These are phyloP conservation scores for Ocimum tenuiflorum DNA, from an alignment of 257 asterid species.

Conservation along the genomic window DNA sequence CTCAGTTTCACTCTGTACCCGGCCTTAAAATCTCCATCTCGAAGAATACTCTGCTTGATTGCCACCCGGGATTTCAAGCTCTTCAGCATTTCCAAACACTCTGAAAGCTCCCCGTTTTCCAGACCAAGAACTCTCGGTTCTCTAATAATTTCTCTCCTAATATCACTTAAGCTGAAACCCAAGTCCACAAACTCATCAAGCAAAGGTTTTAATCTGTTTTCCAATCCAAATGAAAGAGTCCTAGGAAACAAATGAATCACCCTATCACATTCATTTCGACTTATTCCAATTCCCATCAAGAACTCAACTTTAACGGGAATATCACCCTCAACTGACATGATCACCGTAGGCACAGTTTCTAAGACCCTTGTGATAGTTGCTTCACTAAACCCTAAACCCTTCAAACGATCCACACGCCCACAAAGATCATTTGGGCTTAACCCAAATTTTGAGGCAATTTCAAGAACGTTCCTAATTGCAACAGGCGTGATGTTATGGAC, in stretches of 20 bases:
- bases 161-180: conserved; percentile 46
- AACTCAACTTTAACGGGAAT: conserved; percentile 35
- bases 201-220: conserved; percentile 46
- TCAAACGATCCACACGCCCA: conserved; percentile 36
- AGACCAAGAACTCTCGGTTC: conserved; percentile 61
- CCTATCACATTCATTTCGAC: conserved; percentile 36
- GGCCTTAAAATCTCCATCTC: conserved; percentile 52
- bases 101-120: conserved; percentile 74
- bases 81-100: conserved; percentile 56
- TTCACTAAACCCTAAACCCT: conserved; percentile 43
- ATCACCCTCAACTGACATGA: conserved; percentile 34
- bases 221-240: conserved; percentile 41
- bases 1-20: conserved; percentile 57
- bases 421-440: conserved; percentile 39
- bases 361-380: conserved; percentile 41
- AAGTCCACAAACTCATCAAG: conserved; percentile 55
- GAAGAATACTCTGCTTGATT: conserved; percentile 44
- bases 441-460: conserved; percentile 38
- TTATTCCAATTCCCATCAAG: conserved; percentile 46
- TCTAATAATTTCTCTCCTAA: conserved; percentile 46
- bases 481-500: conserved; percentile 22
- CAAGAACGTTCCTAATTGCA: conserved; percentile 40
- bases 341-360: conserved; percentile 50
- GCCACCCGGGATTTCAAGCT: conserved; percentile 58
- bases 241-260: conserved; percentile 41